Base-by-base conservation (phyloP, 495 filamentous ascomycete species). In the Xylaria grammica region DNA sequence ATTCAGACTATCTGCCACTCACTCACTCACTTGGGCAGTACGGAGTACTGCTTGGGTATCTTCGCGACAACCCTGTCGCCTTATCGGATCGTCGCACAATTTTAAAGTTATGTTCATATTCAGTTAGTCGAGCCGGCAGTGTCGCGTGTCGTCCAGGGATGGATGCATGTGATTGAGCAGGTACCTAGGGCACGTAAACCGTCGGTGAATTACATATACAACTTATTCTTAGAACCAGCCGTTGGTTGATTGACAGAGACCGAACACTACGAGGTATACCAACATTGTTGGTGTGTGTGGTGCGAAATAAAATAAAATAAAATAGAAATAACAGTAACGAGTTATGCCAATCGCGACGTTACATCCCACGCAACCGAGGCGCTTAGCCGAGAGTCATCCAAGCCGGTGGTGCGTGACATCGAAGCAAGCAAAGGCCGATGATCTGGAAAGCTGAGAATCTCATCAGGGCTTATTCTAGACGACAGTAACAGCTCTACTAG, bases 131-230 rank as follows among this genome's bases (percentile, higher is more conserved):
- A 26, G 15, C 30, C 8, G 32, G 20, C 10, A 27, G 34, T 26
- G 26, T 56, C 53, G 53, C 27, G 40, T 29, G 53, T 56, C 53
- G 13, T 42, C 20, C 9, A 40, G 53, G 40, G 34, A 56, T 38
- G 34, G n/a, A n/a, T n/a, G n/a, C n/a, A n/a, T n/a, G n/a, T n/a
- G n/a, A n/a, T n/a, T n/a, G n/a, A n/a, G n/a, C n/a, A n/a, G n/a
- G n/a, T n/a, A n/a, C n/a, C n/a, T n/a, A n/a, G n/a, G n/a, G n/a
- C n/a, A n/a, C n/a, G n/a, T n/a, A 10, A 54, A 11, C 30, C 50
- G 19, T 54, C 19, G 29, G 24, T 34, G 29, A 19, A 56, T 27
- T 29, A 36, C 32, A 36, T 11, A 36, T n/a, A n/a, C n/a, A n/a
- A n/a, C n/a, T n/a, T n/a, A n/a, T n/a, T n/a, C n/a, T n/a, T n/a